Conservation (phyloP, 2,329 filamentous ascomycete genomes). For the Colletotrichum brevisporum region DNA sequence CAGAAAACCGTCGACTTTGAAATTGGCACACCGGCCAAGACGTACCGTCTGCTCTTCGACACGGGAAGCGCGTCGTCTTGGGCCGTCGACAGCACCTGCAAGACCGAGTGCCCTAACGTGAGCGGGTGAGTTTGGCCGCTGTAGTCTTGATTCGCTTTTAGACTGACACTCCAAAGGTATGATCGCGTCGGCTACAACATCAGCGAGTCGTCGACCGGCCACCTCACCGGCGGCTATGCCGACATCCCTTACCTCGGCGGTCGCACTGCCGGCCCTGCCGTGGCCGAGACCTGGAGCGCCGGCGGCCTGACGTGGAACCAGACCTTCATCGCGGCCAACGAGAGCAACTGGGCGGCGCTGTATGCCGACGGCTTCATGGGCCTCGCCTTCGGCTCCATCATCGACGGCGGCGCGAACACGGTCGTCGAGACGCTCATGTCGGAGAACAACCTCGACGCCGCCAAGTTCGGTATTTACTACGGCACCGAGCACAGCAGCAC, state of each 20-base stretch:
- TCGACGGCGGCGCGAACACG: conserved; percentile 47
- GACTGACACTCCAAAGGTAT: conserved; percentile 40
- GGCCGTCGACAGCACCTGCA: conserved; percentile 48
- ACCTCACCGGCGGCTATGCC: conserved; percentile 35
- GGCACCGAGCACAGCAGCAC: conserved; percentile 42
- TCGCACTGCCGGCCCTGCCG: conserved; percentile 43
- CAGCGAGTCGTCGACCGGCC: conserved; percentile 45
- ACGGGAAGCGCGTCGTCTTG: conserved; percentile 53
- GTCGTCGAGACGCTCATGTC: conserved; percentile 51
- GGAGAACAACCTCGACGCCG: conserved; percentile 47
- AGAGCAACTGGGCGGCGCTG: conserved; percentile 47
- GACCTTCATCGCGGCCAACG: conserved; percentile 49
- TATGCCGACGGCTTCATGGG: conserved; percentile 54
- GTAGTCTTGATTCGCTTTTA: too few species aligned
- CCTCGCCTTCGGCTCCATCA: conserved; percentile 50
- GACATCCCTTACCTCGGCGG: conserved; percentile 51
- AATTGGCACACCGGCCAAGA: conserved; percentile 49
- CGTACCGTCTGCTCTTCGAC: conserved; percentile 50
- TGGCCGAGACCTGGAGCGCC: conserved; percentile 46
- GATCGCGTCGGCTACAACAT: conserved; percentile 47
- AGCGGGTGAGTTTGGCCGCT: conserved; percentile 39
- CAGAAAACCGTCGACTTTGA: conserved; percentile 28
- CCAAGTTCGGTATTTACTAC: conserved; percentile 51
- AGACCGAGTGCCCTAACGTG: conserved; percentile 45
- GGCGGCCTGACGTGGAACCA: conserved; percentile 45